phyloP scores from a whole-genome alignment of 1,284 basidiomycete species.

The Neonothopanus nambi region DNA sequence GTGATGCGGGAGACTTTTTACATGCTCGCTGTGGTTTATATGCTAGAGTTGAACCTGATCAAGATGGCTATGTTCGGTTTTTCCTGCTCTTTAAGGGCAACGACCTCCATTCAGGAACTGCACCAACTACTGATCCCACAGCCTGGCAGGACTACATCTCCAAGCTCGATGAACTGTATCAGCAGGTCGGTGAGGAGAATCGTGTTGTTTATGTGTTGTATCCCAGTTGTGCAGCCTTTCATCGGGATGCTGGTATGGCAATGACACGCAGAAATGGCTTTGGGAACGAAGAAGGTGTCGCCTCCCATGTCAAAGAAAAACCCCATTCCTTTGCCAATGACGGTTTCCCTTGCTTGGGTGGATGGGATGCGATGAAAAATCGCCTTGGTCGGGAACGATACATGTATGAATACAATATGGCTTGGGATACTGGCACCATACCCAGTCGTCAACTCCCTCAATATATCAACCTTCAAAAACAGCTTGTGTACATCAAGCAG shows the following conservation, averaged over 20 bases:
- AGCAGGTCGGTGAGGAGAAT: not conserved
- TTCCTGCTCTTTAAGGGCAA: slow-evolving; percentile 13
- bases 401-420: not conserved
- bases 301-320: too few species aligned
- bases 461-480: not conserved
- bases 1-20: slow-evolving; percentile 10
- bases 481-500: not conserved
- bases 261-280: not conserved
- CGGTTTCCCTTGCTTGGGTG: not conserved
- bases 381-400: not conserved
- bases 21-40: slow-evolving; percentile 10
- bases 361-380: not conserved
- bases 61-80: not conserved
- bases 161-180: not conserved
- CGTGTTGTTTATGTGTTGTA: too few species aligned
- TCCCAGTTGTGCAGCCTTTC: not conserved
- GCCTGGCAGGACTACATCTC: not conserved
- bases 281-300: not conserved
- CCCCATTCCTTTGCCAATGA: slow-evolving; percentile 1
- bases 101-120: slow-evolving; percentile 11
- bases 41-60: not conserved
- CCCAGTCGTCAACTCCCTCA: not conserved
- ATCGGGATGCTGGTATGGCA: not conserved
- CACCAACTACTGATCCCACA: not conserved
- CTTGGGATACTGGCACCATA: not conserved